These are phyloP conservation scores for Tricholoma flavovirens DNA, from an alignment of 768 basidiomycete species.

Conservation along the genomic window DNA sequence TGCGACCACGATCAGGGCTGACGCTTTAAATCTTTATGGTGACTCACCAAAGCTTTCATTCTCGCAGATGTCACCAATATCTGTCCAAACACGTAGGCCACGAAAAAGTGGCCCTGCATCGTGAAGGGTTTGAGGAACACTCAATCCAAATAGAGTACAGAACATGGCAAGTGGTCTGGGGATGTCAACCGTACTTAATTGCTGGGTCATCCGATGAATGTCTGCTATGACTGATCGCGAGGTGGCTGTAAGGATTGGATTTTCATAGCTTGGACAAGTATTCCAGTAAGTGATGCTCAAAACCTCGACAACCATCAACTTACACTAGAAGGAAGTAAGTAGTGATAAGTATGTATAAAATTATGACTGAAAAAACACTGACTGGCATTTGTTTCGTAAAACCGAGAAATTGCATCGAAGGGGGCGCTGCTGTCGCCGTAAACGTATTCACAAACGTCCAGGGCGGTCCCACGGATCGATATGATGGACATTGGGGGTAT, in stretches of 20 bases:
- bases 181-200: slow-evolving; percentile 55
- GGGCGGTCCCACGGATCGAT: slow-evolving; percentile 49
- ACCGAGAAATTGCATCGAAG: slow-evolving; percentile 48
- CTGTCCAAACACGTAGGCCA: slow-evolving; percentile 66
- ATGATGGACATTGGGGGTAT: slow-evolving; percentile 35
- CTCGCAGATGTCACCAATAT: slow-evolving; percentile 70
- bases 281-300: background rate
- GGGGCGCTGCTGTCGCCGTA: slow-evolving; percentile 53
- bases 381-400: slow-evolving; percentile 72
- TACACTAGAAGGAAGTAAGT: slow-evolving; percentile 29
- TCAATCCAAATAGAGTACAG: slow-evolving; percentile 46
- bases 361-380: slow-evolving; percentile 22
- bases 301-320: slow-evolving; percentile 18
- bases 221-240: slow-evolving; percentile 69
- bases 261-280: slow-evolving; percentile 55
- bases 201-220: slow-evolving; percentile 57
- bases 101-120: slow-evolving; percentile 47
- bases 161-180: slow-evolving; percentile 63
- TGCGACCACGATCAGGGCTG: slow-evolving; percentile 1
- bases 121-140: slow-evolving; percentile 16
- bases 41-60: slow-evolving; percentile 69
- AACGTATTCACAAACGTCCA: slow-evolving; percentile 67
- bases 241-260: slow-evolving; percentile 70
- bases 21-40: background rate
- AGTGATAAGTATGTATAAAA: slow-evolving; percentile 6